These are phyloP conservation scores for Galerina sulciceps DNA, from an alignment of 768 basidiomycete genomes.

Conservation along the genomic window DNA sequence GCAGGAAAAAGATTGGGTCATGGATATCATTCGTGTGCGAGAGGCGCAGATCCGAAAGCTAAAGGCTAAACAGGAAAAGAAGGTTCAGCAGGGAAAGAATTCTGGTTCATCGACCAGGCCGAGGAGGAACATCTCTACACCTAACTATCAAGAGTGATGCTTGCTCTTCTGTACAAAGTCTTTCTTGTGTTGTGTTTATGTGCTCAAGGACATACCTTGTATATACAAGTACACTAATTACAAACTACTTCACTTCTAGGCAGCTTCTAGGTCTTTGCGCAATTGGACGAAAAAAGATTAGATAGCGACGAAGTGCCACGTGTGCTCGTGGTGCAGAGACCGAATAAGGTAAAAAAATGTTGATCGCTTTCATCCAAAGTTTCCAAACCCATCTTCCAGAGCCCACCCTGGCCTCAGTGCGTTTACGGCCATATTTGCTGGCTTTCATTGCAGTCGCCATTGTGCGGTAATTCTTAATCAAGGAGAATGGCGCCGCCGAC, in stretches of 20 bases:
- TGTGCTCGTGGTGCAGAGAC: conserved; percentile 4
- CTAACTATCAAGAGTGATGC: conserved; percentile 30
- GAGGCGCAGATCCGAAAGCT: conserved; percentile 26
- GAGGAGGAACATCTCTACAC: conserved; percentile 25
- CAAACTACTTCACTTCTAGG: too few species aligned
- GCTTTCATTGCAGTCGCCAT: background rate
- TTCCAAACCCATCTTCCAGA: background rate
- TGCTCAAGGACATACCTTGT: background rate
- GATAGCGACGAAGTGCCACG: conserved; percentile 13
- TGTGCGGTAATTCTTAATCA: background rate
- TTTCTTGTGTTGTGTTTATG: background rate
- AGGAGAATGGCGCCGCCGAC: conserved; percentile 70
- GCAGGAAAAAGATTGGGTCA: conserved; percentile 70
- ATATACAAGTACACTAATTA: background rate
- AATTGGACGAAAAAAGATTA: conserved; percentile 3
- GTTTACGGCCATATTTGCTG: background rate
- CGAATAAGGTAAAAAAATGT: background rate
- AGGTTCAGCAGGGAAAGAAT: conserved; percentile 2
- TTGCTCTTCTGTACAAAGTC: background rate
- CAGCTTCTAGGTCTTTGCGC: too few species aligned
- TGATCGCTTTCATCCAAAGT: background rate
- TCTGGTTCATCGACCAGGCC: conserved; percentile 23
- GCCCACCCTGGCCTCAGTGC: background rate
- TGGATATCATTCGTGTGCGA: conserved; percentile 57
- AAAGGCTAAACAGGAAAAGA: conserved; percentile 27